Conservation (phyloP, 2,329 filamentous ascomycete genomes). For the Fusarium mundagurra region DNA sequence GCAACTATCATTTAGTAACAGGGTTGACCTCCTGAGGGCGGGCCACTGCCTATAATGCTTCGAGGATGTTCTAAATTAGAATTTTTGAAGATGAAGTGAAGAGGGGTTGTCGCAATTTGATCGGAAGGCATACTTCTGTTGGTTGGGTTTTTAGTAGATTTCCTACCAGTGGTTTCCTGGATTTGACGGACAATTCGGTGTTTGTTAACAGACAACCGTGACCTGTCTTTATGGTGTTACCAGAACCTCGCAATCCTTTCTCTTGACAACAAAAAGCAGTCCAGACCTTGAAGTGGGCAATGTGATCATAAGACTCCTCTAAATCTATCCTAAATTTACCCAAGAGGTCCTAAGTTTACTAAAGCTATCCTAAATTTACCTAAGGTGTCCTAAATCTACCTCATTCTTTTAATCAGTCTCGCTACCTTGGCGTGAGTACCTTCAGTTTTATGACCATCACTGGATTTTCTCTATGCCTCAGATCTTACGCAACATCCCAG, state of each 20-base stretch:
- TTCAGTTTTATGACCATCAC: not conserved
- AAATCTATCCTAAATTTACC: not conserved
- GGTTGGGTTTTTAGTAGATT: not conserved
- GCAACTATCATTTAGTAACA: not conserved
- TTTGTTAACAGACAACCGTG: not conserved
- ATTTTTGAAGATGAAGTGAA: not conserved
- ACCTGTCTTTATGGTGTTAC: not conserved
- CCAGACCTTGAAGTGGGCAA: not conserved
- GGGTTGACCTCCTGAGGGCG: too few relatives aligned
- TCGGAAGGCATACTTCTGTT: not conserved
- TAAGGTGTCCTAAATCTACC: too few relatives aligned
- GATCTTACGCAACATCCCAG: not conserved
- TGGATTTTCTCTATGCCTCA: not conserved
- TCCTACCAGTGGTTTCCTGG: too few relatives aligned
- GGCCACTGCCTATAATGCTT: not conserved
- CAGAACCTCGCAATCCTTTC: not conserved
- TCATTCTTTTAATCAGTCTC: not conserved
- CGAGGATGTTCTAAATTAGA: not conserved
- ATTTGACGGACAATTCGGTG: not conserved
- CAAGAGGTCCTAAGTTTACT: too few relatives aligned
- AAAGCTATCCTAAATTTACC: too few relatives aligned
- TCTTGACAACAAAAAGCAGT: not conserved
- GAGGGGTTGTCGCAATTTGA: accelerated
- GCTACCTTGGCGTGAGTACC: not conserved
- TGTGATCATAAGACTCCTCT: not conserved